A percentile compares a stretch with the other conserved stretches of the same genome.
These are phyloP conservation scores for Phytophthora citricola DNA, from an alignment of 352 stramenopile genomes.

Conservation along the genomic window DNA sequence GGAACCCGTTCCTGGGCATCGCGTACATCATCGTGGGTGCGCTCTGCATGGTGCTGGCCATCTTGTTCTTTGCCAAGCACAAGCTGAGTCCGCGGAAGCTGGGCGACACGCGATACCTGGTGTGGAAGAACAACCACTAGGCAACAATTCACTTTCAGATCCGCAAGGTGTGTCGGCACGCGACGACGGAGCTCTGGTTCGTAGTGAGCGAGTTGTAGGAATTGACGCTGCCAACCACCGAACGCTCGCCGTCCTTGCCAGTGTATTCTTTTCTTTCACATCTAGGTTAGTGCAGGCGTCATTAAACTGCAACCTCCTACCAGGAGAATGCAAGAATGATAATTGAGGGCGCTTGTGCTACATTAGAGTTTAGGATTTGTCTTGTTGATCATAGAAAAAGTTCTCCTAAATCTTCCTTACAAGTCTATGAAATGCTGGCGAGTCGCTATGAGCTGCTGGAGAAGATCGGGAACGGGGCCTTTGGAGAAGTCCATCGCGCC, in stretches of 20 bases:
- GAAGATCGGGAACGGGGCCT: slow-evolving; percentile 72
- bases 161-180: slow-evolving; percentile 21
- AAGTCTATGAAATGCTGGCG: slow-evolving; percentile 28
- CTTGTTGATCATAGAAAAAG: slow-evolving; percentile 7
- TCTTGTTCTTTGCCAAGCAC: slow-evolving; percentile 97
- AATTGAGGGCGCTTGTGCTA: slow-evolving; percentile 30
- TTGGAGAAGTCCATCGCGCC: slow-evolving; percentile 71
- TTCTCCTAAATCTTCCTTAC: slow-evolving; percentile 16
- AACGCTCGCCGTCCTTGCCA: slow-evolving; percentile 23
- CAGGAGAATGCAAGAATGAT: slow-evolving; percentile 22
- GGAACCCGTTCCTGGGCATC: slow-evolving; percentile 96
- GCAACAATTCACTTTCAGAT: slow-evolving; percentile 14
- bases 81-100: slow-evolving; percentile 95
- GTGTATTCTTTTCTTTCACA: slow-evolving; percentile 40
- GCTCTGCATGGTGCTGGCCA: slow-evolving; percentile 93
- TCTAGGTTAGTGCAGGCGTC: slow-evolving; percentile 24
- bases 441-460: slow-evolving; percentile 69
- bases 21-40: slow-evolving; percentile 96
- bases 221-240: slow-evolving; percentile 21
- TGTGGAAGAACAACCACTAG: slow-evolving; percentile 97
- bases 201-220: slow-evolving; percentile 25
- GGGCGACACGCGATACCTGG: slow-evolving; percentile 94
- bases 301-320: slow-evolving; percentile 24
- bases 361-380: neutral
- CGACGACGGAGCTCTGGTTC: slow-evolving; percentile 17